A percentile compares a stretch with the other conserved stretches of the same genome.
Evolutionary conservation across 371 early-diverging fungal genomes (phyloP).

Genomic region (Chytridium lagenaria): DNA sequence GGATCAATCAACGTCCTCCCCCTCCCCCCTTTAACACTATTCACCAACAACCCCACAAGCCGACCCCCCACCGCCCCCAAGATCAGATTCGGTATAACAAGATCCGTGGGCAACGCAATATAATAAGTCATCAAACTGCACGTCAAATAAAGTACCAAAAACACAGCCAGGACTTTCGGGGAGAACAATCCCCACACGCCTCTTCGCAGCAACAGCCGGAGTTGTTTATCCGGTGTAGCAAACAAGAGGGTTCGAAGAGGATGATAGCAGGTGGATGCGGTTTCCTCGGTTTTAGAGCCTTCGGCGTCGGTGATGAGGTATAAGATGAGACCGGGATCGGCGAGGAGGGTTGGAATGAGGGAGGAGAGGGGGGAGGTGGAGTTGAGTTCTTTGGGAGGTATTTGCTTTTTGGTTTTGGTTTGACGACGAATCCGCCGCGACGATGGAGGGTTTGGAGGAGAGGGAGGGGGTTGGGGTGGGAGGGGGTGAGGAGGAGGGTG

Average conservation of each 20-base stretch:
- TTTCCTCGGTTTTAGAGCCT: neutral
- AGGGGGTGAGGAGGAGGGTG: neutral
- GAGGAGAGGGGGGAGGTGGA: neutral
- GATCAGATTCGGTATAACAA: constrained; percentile 50
- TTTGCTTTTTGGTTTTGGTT: neutral
- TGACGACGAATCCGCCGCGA: neutral
- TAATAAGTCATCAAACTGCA: constrained; percentile 39
- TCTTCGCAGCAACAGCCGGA: constrained; percentile 41
- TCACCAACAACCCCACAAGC: constrained; percentile 34
- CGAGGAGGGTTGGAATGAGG: neutral
- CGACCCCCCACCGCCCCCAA: constrained; percentile 46
- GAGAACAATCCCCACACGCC: constrained; percentile 40
- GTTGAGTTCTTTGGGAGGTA: neutral
- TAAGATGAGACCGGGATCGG: neutral
- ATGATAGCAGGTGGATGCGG: constrained; percentile 35
- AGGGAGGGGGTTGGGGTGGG: neutral
- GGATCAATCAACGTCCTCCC: constrained; percentile 31
- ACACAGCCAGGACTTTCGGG: constrained; percentile 30
- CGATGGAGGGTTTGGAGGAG: neutral
- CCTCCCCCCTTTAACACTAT: constrained; percentile 26
- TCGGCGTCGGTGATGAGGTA: constrained; percentile 1
- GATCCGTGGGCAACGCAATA: constrained; percentile 49
- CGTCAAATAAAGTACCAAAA: constrained; percentile 29
- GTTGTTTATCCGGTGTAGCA: constrained; percentile 46
- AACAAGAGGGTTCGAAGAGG: constrained; percentile 39